Evolutionary conservation across 331 rosid species (phyloP), one percentile per base, ranked within the genome.

Genomic region (Arachis monticola): DNA sequence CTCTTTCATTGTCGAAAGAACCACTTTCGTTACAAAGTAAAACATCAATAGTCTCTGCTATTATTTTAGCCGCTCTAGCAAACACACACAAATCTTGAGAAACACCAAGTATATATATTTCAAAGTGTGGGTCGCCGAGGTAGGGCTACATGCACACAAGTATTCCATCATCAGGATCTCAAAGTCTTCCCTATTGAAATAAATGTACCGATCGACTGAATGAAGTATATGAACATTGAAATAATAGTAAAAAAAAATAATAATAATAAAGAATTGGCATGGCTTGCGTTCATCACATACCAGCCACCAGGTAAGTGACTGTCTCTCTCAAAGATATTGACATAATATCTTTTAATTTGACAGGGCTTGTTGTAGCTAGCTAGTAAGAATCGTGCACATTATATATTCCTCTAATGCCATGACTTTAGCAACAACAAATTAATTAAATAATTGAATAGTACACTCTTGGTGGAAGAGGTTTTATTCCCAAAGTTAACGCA

Each of bases 341-440:
- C 64, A 59, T 59, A 61, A 61, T 61, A 35, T 61, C 67, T 61
- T 61, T 27, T 59, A 40, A 59, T 61, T 27, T 59, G 64, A 59
- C 13, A 30, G 64, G 40, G n/a, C 63, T 30, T 22, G 5, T 22
- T 58, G 12, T 58, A 58, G 63, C 14, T 17, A 17, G 22, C 22
- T 17, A 17, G 22, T 17, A 13, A 58, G 63, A 6, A 59, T 10
- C 40, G 7, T 27, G 40, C 3, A 8, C 8, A 59, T 27, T 14
- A 10, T 59, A 7, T 59, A 2, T 22, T 27, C 40, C 40, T 35
- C 40, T 35, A 2, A 3, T 8, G 59, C 30, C 30, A 59, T 59
- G 41, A 27, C 22, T 17, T 17, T 58, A 8, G 2, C 41, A 59
- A 59, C 64, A 59, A 59, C n/a, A 10, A 59, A 59, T 57, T 59